Conservation (phyloP, 75 land plant genomes). For the Chamaecyparis obtusa region DNA sequence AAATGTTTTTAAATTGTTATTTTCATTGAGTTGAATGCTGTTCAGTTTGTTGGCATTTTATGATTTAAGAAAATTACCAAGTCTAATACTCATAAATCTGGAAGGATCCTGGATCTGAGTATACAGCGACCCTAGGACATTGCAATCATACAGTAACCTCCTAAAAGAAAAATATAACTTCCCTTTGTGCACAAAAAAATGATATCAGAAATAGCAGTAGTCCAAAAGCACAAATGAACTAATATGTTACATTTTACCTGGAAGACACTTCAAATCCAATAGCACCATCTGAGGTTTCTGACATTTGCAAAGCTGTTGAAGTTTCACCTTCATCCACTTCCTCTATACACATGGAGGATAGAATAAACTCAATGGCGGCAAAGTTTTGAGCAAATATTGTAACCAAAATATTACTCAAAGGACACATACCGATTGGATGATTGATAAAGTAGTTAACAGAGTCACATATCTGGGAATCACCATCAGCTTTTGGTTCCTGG, state of each 20-base stretch:
- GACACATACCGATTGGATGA: conserved; percentile 60
- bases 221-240: neutral
- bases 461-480: conserved; percentile 62
- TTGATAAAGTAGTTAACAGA: conserved; percentile 70
- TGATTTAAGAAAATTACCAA: no score
- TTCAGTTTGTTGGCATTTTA: no score
- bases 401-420: neutral
- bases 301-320: conserved; percentile 38
- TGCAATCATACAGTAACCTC: neutral
- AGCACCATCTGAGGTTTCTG: conserved; percentile 58
- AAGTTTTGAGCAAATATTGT: neutral
- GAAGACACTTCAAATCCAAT: conserved; percentile 61
- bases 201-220: neutral
- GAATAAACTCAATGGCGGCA: neutral
- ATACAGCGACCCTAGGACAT: no score
- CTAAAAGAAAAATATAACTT: neutral
- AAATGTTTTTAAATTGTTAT: no score
- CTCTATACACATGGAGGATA: conserved; percentile 1
- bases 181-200: neutral
- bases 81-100: no score
- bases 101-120: no score
- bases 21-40: no score
- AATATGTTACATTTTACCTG: conserved; percentile 30
- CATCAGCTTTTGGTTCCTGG: conserved; percentile 78
- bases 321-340: conserved; percentile 62